Evolutionary conservation across 2,329 filamentous ascomycete genomes (phyloP).

Genomic region (Teratosphaeria gauchensis): DNA sequence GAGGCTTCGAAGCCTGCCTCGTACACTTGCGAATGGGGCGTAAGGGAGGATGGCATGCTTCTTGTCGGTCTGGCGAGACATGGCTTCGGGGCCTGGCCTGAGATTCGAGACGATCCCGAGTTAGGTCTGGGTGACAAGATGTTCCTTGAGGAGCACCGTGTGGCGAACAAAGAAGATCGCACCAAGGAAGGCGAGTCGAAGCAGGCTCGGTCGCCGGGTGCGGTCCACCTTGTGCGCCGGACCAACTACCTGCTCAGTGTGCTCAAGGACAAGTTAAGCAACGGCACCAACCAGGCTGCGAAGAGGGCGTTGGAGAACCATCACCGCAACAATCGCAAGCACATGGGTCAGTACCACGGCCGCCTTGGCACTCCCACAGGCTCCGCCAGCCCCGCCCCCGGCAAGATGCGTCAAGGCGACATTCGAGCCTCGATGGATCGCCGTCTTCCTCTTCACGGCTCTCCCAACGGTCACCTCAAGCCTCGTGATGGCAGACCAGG

Average conservation of each 20-base stretch:
- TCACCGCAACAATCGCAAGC: constrained; percentile 87
- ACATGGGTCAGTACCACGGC: constrained; percentile 45
- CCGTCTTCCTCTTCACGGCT: constrained; percentile 22
- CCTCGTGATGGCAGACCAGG: constrained; percentile 36
- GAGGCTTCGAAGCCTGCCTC: constrained; percentile 88
- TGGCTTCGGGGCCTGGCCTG: constrained; percentile 90
- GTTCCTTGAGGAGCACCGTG: constrained; percentile 94
- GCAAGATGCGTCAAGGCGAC: constrained; percentile 25
- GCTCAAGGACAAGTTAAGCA: constrained; percentile 67
- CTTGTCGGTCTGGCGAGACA: constrained; percentile 87
- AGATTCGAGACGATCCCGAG: constrained; percentile 85
- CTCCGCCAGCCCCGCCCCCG: constrained; percentile 62
- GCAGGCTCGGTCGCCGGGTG: constrained; percentile 81
- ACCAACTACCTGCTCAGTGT: constrained; percentile 95
- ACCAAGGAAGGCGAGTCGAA: constrained; percentile 62
- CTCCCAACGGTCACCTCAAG: constrained; percentile 32
- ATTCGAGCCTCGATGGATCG: constrained; percentile 29
- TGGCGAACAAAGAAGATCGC: constrained; percentile 92
- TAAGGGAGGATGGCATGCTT: constrained; percentile 93
- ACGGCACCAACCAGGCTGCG: constrained; percentile 57
- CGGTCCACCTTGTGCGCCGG: constrained; percentile 88
- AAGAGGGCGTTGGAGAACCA: constrained; percentile 83
- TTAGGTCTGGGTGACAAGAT: constrained; percentile 82
- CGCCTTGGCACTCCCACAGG: constrained; percentile 47
- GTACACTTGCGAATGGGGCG: constrained; percentile 86